Evolutionary conservation across 2,329 filamentous ascomycete species (phyloP).

Genomic region (Amauroascus verrucosus): DNA sequence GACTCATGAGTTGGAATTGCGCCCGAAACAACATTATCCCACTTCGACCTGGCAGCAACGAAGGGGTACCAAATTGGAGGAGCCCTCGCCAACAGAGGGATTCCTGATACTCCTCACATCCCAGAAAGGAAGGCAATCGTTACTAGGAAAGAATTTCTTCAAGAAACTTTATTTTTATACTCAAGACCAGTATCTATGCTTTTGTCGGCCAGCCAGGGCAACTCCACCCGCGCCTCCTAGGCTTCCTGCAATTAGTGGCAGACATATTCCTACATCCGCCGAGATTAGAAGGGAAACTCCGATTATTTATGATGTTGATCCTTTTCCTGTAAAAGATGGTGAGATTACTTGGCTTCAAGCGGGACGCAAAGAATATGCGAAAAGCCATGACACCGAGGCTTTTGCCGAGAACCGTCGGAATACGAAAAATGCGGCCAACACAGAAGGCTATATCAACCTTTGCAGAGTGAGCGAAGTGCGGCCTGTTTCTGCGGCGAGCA

Average conservation of each 20-base stretch:
- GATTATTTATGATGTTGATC: constrained; percentile 51
- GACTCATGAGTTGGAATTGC: constrained; percentile 56
- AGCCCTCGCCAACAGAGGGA: constrained; percentile 55
- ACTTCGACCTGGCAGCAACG: constrained; percentile 38
- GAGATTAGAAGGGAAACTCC: constrained; percentile 50
- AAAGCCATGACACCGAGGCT: constrained; percentile 48
- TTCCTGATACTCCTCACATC: constrained; percentile 56
- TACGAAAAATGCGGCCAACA: constrained; percentile 46
- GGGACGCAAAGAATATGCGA: constrained; percentile 35
- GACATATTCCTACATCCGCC: constrained; percentile 43
- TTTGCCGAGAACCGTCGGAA: constrained; percentile 50
- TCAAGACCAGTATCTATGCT: constrained; percentile 54
- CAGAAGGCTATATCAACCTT: constrained; percentile 57
- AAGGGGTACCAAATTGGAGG: constrained; percentile 37
- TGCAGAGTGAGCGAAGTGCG: constrained; percentile 48
- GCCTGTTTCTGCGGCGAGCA: constrained; percentile 43
- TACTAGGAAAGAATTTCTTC: constrained; percentile 52
- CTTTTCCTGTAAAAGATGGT: constrained; percentile 47
- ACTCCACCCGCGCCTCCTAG: constrained; percentile 51
- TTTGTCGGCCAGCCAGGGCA: constrained; percentile 50
- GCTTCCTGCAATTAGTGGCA: constrained; percentile 35
- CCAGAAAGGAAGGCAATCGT: constrained; percentile 49
- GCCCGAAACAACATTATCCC: constrained; percentile 56
- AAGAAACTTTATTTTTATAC: constrained; percentile 57
- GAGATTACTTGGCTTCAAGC: constrained; percentile 48